phyloP scores from a whole-genome alignment of 345 rosid species.

The Geranium brycei region DNA sequence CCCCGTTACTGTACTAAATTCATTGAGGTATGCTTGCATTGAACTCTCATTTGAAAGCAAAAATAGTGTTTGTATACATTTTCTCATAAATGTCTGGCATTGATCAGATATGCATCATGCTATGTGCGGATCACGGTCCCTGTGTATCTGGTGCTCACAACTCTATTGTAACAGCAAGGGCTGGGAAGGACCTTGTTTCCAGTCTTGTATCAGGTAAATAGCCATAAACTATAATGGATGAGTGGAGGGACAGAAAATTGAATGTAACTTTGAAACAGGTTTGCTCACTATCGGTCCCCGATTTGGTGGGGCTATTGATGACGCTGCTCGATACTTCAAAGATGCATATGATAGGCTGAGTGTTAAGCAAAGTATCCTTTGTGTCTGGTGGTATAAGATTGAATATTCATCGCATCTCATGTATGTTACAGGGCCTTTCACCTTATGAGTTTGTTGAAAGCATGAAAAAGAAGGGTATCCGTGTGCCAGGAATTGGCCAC shows the following conservation, averaged over 20 bases:
- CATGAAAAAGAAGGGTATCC: conserved; percentile 97
- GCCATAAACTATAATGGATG: no score
- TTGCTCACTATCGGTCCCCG: conserved; percentile 93
- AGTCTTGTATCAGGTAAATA: conserved; percentile 66
- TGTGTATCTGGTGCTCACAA: conserved; percentile 97
- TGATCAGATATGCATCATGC: conserved; percentile 84
- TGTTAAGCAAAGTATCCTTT: background rate
- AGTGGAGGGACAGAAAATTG: background rate
- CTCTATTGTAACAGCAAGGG: conserved; percentile 91
- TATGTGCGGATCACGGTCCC: conserved; percentile 97
- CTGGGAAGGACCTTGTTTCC: conserved; percentile 97
- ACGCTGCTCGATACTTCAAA: conserved; percentile 92
- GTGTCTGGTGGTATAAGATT: no score
- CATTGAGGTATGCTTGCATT: conserved; percentile 47
- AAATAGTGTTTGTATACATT: no score
- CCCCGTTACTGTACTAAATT: conserved; percentile 89
- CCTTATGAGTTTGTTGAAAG: conserved; percentile 85
- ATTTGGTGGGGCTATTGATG: conserved; percentile 98
- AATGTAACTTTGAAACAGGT: conserved; percentile 37
- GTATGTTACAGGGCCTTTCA: conserved; percentile 44
- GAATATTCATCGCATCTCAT: no score
- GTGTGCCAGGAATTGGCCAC: conserved; percentile 97
- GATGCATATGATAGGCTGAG: conserved; percentile 87
- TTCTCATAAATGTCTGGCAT: background rate
- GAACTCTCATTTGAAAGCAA: background rate